Percentiles rank a stretch among this genome's conserved stretches.
These are phyloP conservation scores for Trichoderma harzianum DNA, from an alignment of 2,329 filamentous ascomycete genomes.

Conservation along the genomic window DNA sequence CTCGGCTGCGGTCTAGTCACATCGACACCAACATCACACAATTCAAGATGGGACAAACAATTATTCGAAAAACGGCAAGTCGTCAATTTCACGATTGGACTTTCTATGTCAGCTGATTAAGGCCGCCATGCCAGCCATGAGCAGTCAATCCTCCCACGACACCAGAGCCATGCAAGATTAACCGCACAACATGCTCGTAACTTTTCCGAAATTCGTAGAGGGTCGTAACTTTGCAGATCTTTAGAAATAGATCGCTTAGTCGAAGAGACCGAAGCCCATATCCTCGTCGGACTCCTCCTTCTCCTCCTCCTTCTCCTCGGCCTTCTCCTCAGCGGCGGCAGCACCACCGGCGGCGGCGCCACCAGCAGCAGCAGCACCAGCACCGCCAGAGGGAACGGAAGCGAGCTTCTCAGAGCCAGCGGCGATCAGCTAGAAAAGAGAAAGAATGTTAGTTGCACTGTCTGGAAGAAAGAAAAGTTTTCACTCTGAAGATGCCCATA, in stretches of 20 bases:
- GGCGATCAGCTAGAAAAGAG: slow-evolving; percentile 69
- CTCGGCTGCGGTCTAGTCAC: neutral
- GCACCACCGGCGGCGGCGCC: slow-evolving; percentile 64
- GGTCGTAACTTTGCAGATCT: slow-evolving; percentile 31
- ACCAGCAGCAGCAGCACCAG: slow-evolving; percentile 66
- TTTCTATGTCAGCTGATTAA: slow-evolving; percentile 28
- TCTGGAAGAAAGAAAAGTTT: neutral
- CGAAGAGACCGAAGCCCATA: slow-evolving; percentile 75
- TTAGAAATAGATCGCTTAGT: slow-evolving; percentile 50
- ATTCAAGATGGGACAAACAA: neutral
- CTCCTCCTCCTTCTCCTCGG: slow-evolving; percentile 75
- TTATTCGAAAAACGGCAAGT: slow-evolving; percentile 26
- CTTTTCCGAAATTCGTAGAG: slow-evolving; percentile 35
- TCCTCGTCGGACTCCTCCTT: slow-evolving; percentile 65
- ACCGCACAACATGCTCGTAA: slow-evolving; percentile 31
- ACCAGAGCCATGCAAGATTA: slow-evolving; percentile 31
- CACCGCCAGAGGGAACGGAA: slow-evolving; percentile 81
- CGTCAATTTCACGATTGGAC: slow-evolving; percentile 31
- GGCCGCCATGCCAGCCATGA: slow-evolving; percentile 31
- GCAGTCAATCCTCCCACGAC: slow-evolving; percentile 32
- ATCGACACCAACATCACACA: neutral
- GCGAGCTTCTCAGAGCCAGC: slow-evolving; percentile 91
- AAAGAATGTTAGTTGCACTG: neutral
- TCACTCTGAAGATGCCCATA: slow-evolving; percentile 44
- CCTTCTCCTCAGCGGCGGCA: slow-evolving; percentile 72